A percentile compares a stretch with the other conserved stretches of the same genome.
Conservation (phyloP, 352 stramenopile genomes). For the Pythium myriotylum region DNA sequence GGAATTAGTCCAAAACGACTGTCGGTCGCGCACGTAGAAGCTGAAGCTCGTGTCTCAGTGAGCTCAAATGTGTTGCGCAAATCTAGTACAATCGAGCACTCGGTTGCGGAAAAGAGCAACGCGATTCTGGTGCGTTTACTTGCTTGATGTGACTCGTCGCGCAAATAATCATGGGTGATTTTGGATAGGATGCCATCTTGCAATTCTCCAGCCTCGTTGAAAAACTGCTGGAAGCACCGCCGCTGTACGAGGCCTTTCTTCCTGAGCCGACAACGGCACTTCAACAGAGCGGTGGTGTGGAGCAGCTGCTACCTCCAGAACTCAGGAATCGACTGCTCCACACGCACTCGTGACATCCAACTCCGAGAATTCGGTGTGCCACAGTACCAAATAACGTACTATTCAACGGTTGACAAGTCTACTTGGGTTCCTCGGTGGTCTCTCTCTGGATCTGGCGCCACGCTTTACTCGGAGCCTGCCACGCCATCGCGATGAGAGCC, state of each 20-base stretch:
- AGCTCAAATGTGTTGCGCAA: slow-evolving; percentile 27
- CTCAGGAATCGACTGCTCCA: slow-evolving; percentile 17
- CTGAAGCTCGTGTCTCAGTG: background rate
- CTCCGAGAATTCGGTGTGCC: too few relatives aligned
- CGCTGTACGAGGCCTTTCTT: slow-evolving; percentile 41
- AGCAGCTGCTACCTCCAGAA: background rate
- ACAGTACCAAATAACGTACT: too few relatives aligned
- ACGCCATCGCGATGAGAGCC: slow-evolving; percentile 40
- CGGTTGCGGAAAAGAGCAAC: slow-evolving; percentile 55
- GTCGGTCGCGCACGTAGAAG: background rate
- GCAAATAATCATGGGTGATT: background rate
- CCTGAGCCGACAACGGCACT: slow-evolving; percentile 1
- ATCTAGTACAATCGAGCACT: slow-evolving; percentile 41
- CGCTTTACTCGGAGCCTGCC: slow-evolving; percentile 35
- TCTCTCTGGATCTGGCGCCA: slow-evolving; percentile 32
- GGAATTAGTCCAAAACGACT: slow-evolving; percentile 15
- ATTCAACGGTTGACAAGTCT: background rate
- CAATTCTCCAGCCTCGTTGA: slow-evolving; percentile 63
- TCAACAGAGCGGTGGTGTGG: background rate
- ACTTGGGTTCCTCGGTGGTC: background rate
- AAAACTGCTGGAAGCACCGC: slow-evolving; percentile 51
- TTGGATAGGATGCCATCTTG: slow-evolving; percentile 52
- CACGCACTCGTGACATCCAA: background rate
- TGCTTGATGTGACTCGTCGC: background rate
- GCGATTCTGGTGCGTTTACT: slow-evolving; percentile 43